Evolutionary conservation across 805 yeast species (phyloP).

Genomic region (Suhomyces kilbournensis): DNA sequence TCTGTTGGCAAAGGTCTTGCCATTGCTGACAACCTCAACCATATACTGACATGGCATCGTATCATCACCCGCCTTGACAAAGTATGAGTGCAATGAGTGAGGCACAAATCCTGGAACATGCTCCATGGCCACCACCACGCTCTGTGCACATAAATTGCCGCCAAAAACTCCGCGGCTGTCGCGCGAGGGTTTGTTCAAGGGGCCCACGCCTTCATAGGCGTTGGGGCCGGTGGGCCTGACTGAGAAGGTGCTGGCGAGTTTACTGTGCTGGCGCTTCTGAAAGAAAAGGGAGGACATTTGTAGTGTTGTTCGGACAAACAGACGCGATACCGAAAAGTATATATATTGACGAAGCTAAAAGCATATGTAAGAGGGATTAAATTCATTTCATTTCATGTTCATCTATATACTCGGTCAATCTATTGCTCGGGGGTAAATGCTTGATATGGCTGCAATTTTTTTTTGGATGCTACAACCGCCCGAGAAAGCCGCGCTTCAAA

Average conservation of each 20-base stretch:
- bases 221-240: conserved; percentile 9
- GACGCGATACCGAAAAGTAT: not conserved
- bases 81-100: conserved; percentile 40
- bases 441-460: not conserved
- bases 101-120: conserved; percentile 31
- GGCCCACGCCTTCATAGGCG: conserved; percentile 14
- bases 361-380: not conserved
- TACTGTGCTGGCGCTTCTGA: not conserved
- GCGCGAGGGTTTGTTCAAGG: conserved; percentile 19
- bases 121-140: conserved; percentile 35
- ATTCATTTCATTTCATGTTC: not conserved
- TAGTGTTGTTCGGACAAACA: not conserved
- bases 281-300: not conserved
- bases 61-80: conserved; percentile 38
- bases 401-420: not conserved
- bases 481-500: not conserved
- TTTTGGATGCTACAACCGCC: not conserved
- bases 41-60: conserved; percentile 25
- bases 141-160: conserved; percentile 37
- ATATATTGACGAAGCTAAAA: not conserved
- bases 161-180: conserved; percentile 38
- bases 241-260: conserved; percentile 5
- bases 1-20: conserved; percentile 35
- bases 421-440: not conserved
- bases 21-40: conserved; percentile 34